Base-by-base conservation (phyloP, 2,329 filamentous ascomycete genomes). In the Aspergillus sp. region DNA sequence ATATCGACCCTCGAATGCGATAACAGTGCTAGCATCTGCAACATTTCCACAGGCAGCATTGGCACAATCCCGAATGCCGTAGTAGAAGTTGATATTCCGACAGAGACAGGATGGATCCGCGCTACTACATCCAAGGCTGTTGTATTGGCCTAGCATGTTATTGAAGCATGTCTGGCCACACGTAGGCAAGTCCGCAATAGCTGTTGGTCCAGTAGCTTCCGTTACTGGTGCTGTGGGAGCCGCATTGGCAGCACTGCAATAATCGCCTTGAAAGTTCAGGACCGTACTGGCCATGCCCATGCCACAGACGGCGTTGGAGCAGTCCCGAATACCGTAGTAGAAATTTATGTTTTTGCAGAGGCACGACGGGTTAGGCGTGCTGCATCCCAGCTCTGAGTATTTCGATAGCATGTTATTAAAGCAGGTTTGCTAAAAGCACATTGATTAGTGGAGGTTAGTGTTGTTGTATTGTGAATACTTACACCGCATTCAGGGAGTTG, bases 281-380 rank as follows among this genome's bases (percentile, higher is more conserved):
- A 48, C 46, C 2, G 46, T 48, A 34, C 16, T 48, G 19, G 46
- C 46, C 2, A 25, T 20, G n/a, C 38, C 46, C 1, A 17, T 38
- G 32, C 20, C 32, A 48, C 46, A 48, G 31, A 32, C 46, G 4
- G 46, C 46, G 23, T 48, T 41, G 13, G 46, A 48, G 34, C 46
- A 48, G 32, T 48, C 46, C 31, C 46, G 46, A 32, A 48, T 48
- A 3, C 46, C 46, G 16, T 48, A 40, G 32, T 48, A 48, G 32
- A 48, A 48, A 34, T 48, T 48, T 11, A 48, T 48, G 17, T 48
- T 48, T 34, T 23, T 19, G 32, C 46, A 48, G 13, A 48, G 34
- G 23, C 46, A 48, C 6, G 47, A 42, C 2, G 36, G 34, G 21
- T 42, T 36, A 9, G 32, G 13, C 16, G 21, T 49, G 36, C 32